Evolutionary conservation across 257 asterid species (phyloP).

Genomic region (Catharanthus roseus): DNA sequence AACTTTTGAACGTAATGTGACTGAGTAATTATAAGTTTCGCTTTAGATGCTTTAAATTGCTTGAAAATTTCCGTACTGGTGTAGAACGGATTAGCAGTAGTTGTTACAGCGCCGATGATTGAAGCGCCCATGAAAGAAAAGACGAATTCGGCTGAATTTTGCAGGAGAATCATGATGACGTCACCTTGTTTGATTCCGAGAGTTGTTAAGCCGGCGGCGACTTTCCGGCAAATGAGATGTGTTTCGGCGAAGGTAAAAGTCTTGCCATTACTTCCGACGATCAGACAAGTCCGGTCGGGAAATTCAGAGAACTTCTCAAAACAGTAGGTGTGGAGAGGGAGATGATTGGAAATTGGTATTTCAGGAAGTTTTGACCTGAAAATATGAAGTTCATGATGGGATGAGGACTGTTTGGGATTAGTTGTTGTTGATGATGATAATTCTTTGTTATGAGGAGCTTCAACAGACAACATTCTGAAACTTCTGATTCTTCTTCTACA

Average conservation of each 20-base stretch:
- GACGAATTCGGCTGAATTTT: constrained; percentile 69
- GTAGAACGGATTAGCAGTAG: constrained; percentile 67
- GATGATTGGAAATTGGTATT: constrained; percentile 45
- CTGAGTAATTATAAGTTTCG: constrained; percentile 63
- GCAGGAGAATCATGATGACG: constrained; percentile 67
- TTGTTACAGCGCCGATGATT: constrained; percentile 61
- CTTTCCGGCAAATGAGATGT: constrained; percentile 41
- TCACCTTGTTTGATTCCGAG: constrained; percentile 51
- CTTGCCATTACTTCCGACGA: constrained; percentile 37
- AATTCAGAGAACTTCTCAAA: constrained; percentile 32
- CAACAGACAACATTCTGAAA: constrained; percentile 6
- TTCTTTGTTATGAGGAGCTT: neutral
- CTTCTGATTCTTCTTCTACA: neutral
- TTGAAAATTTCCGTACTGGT: constrained; percentile 59
- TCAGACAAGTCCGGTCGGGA: constrained; percentile 48
- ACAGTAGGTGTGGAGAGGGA: constrained; percentile 68
- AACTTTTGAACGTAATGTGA: constrained; percentile 67
- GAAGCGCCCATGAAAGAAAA: constrained; percentile 71
- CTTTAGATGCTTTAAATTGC: constrained; percentile 44
- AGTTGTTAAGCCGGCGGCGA: constrained; percentile 55
- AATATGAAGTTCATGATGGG: constrained; percentile 27
- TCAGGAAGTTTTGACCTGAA: constrained; percentile 60
- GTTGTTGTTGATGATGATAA: neutral
- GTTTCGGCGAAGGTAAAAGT: constrained; percentile 53
- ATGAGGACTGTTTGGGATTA: neutral